Base-by-base conservation (phyloP, 2,329 filamentous ascomycete genomes). In the Cryphonectria japonica region DNA sequence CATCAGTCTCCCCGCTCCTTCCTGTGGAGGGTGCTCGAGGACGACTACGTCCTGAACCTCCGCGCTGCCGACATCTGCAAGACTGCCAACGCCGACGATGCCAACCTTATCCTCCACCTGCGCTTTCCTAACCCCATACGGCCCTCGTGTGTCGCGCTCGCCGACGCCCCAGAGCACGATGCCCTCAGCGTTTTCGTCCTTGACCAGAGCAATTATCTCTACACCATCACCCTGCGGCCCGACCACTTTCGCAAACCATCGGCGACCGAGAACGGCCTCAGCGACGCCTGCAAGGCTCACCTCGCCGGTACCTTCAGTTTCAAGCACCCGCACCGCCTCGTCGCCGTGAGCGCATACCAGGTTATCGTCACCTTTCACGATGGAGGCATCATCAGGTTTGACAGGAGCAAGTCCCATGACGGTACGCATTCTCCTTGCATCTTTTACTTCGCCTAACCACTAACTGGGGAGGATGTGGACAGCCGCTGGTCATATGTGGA, bases 21-120 rank as follows among this genome's bases (percentile, higher is more conserved):
- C 78, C 86, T 97, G 64, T 99, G 96, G 96, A 89, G 95, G 76
- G 87, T 98, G 54, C 83, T 98, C 72, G 92, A 97, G 77, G 90
- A 93, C 76, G 89, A 90, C 77, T 92, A 88, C 75, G 85, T 94
- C 73, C 85, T 99, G 76, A 95, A 96, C 82, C 86, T 99, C 66
- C 92, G 93, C 78, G 91, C 90, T 57, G 89, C 93, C 72, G 96
- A 99, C 81, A 83, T 98, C 75, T 92, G 89, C 79, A 94, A 88
- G 83, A 88, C 86, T 75, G 86, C 85, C 73, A 87, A 85, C 75
- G 87, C 89, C 32, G 81, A 85, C 60, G 93, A 97, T 80, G 89
- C 92, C 69, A 89, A 91, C 74, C 84, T 96, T 67, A 91, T 92
- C 5, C 85, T 98, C 66, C 90, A 93, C 76, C 88, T 99, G 71